Evolutionary conservation across 331 rosid species (phyloP).

Genomic region (Quercus lobata): DNA sequence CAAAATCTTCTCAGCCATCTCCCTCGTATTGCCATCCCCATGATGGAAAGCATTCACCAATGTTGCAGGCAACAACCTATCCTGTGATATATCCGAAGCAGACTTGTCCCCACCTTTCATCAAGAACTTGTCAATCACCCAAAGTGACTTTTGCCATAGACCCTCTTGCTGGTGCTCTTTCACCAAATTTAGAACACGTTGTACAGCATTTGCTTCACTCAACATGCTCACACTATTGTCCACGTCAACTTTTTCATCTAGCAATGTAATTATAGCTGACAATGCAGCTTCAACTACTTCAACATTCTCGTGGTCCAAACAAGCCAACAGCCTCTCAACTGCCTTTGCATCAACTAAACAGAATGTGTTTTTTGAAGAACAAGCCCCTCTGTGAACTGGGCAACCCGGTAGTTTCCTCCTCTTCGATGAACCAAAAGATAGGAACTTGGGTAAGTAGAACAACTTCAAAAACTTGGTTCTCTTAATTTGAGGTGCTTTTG

Average conservation of each 20-base stretch:
- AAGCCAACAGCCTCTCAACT: conserved; percentile 28
- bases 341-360: conserved; percentile 41
- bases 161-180: conserved; percentile 35
- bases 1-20: conserved; percentile 41
- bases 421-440: conserved; percentile 27
- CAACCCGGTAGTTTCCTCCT: conserved; percentile 17
- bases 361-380: conserved; percentile 43
- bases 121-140: conserved; percentile 46
- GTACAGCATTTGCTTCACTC: conserved; percentile 18
- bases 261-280: conserved; percentile 36
- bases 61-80: conserved; percentile 32
- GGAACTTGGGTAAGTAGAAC: conserved; percentile 20
- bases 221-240: conserved; percentile 35
- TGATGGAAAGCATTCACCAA: conserved; percentile 43
- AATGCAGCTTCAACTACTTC: conserved; percentile 47
- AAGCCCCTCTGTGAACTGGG: conserved; percentile 42
- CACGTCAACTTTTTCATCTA: conserved; percentile 46
- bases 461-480: conserved; percentile 16
- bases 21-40: conserved; percentile 31
- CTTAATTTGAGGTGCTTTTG: conserved; percentile 30
- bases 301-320: conserved; percentile 35
- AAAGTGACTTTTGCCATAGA: conserved; percentile 38
- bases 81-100: conserved; percentile 31
- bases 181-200: conserved; percentile 27
- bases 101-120: conserved; percentile 32